Evolutionary conservation across 495 filamentous ascomycete species (phyloP), one percentile per base, ranked within the genome.

Genomic region (Podospora didyma): DNA sequence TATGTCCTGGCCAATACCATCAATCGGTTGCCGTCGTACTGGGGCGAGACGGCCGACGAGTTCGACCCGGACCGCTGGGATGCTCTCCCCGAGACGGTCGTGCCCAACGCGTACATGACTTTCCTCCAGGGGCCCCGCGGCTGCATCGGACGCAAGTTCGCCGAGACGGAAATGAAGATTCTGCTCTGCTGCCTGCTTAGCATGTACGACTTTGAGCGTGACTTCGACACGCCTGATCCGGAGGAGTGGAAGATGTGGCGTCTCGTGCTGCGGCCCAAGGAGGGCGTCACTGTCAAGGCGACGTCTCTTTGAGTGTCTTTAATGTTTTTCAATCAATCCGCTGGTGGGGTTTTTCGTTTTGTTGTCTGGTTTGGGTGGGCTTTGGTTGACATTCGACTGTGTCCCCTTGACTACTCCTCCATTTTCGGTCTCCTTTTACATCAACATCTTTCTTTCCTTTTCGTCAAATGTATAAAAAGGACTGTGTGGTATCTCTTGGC

Each of bases 191-290:
- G 53, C 42, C 28, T 75, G 49, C 59, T 75, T 28, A 69, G 65
- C 60, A 61, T 63, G 61, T 75, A 58, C 49, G 61, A 68, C 42
- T 73, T 75, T 53, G 59, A 56, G 58, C 66, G 66, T 7, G 74
- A 80, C 49, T 58, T 59, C 34, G 54, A 55, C 12, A 63, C 68
- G 7, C 68, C 69, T 2, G 72, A 81, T 56, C 79, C 77, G 7
- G 79, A 80, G 66, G 64, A 74, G 17, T 73, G 73, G 71, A 81
- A 81, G 67, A 79, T 79, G 78, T 81, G 78, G 79, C 65, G 78
- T 6, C 56, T 80, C 24, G 78, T 80, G 34, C 54, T 81, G 58
- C 65, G 79, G 54, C 79, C 79, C 2, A 75, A 72, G 64, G 72
- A 78, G 54, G 79, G 79, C 7, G 69, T 81, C 16, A 69, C 65